A percentile compares a stretch with the other conserved stretches of the same genome.
Conservation (phyloP, 441 rosid genomes). For the Raphanus hybrid region DNA sequence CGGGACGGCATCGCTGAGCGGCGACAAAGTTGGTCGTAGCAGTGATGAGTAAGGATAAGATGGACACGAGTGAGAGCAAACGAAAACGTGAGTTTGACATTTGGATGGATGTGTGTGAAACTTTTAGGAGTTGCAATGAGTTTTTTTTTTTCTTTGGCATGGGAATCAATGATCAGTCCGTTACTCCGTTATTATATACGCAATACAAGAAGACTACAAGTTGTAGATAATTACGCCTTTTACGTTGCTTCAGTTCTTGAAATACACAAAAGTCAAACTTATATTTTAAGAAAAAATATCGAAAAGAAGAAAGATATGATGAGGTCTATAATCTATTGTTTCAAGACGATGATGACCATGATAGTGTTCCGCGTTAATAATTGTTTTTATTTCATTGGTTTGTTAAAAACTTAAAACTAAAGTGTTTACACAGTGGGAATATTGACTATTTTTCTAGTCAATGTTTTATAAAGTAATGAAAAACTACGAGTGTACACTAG, state of each 20-base stretch:
- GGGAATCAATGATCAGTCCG: neutral
- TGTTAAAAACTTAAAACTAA: too few relatives aligned
- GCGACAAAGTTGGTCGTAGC: neutral
- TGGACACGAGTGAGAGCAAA: conserved; percentile 3
- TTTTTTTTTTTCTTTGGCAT: neutral
- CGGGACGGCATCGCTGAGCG: neutral
- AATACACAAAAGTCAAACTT: neutral
- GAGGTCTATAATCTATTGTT: neutral
- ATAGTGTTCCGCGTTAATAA: neutral
- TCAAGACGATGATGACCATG: neutral
- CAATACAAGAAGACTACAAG: too few relatives aligned
- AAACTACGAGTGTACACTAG: neutral
- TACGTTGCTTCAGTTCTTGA: neutral
- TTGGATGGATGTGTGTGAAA: neutral
- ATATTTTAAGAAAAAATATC: neutral
- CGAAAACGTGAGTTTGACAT: neutral
- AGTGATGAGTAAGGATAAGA: neutral
- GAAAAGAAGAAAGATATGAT: neutral
- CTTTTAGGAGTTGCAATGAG: neutral
- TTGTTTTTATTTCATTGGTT: neutral
- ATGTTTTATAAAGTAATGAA: neutral
- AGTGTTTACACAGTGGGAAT: neutral
- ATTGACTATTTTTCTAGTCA: neutral
- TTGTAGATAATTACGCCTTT: neutral
- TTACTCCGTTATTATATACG: neutral